Evolutionary conservation across 2,329 filamentous ascomycete genomes (phyloP), one percentile per base, ranked within the genome.

Genomic region (Tetracladium maxilliforme): DNA sequence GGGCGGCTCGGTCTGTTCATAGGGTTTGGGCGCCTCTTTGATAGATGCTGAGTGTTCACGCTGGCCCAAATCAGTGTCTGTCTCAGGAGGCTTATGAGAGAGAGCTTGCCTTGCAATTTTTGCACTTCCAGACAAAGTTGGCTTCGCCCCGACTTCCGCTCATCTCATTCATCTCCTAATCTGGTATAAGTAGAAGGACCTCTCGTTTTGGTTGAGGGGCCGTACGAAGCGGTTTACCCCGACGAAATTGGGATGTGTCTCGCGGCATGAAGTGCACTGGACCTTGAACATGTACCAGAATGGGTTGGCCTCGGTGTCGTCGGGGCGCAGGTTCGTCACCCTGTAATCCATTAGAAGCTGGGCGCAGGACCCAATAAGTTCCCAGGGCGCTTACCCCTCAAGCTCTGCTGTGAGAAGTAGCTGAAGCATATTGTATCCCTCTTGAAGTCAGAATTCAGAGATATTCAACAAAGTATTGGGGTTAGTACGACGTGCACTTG

Each of bases 51-150:
- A 84, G 11, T 83, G 82, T 48, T 90, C 80, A 49, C 80, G 66
- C 81, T 86, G 35, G 13, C 12, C 2, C 11, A 11, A 12, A 10
- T 38, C 24, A 33, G 27, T 16, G 11, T 9, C 7, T 4, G 4
- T 23, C 16, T 9, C 3, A 10, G 25, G 16, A n/a, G 14, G 6
- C 9, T 14, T 11, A 13, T 20, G 17, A 22, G 11, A 47, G n/a
- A n/a, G n/a, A n/a, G n/a, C 54, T 16, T 38, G 90, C 84, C 70
- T 90, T 92, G 73, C 90, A 98, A 47, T 90, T 87, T 54, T 92
- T 93, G 66, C 90, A 98, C 51, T 74, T 86, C 87, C 90, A 98
- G n/a, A 98, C 90, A 52, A 98, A 98, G 52, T 95, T 95, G 32
- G 90, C 90, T 52, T 95, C 86, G 36, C 90, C 90, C 43, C 83